Evolutionary conservation across 108 stramenopile genomes (phyloP).

Genomic region (Parmales sp.): DNA sequence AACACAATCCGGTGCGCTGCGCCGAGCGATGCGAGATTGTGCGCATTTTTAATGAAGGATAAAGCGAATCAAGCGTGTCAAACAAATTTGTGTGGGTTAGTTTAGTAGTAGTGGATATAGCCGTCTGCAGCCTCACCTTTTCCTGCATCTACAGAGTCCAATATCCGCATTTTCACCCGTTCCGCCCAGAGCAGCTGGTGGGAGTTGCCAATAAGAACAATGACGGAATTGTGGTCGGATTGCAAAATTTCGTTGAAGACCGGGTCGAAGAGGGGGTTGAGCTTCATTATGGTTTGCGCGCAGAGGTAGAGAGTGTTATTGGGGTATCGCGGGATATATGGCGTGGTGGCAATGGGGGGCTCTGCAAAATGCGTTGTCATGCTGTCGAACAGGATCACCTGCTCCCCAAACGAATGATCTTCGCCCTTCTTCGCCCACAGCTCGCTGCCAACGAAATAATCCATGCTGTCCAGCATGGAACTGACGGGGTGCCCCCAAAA

Average conservation of each 20-base stretch:
- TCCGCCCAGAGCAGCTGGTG: not conserved
- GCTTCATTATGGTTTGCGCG: slow-evolving; percentile 8
- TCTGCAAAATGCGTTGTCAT: not conserved
- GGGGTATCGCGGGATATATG: no score
- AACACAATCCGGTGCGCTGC: not conserved
- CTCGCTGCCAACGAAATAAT: slow-evolving; percentile 12
- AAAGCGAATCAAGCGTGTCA: no score
- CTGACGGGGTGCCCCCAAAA: slow-evolving; percentile 20
- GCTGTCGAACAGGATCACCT: not conserved
- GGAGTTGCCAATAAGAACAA: not conserved
- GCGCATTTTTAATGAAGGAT: no score
- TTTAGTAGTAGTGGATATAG: no score
- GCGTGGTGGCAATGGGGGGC: not conserved
- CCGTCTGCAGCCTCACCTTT: no score
- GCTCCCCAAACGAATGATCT: not conserved
- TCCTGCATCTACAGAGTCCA: not conserved
- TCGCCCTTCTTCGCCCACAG: not conserved
- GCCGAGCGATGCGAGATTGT: no score
- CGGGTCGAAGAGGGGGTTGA: slow-evolving; percentile 7
- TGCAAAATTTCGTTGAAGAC: not conserved
- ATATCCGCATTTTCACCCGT: not conserved
- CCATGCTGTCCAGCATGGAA: not conserved
- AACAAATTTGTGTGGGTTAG: no score
- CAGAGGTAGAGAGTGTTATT: not conserved
- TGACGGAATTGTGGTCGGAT: not conserved